phyloP scores from a whole-genome alignment of 768 basidiomycete species.

The Trametes gibbosa region DNA sequence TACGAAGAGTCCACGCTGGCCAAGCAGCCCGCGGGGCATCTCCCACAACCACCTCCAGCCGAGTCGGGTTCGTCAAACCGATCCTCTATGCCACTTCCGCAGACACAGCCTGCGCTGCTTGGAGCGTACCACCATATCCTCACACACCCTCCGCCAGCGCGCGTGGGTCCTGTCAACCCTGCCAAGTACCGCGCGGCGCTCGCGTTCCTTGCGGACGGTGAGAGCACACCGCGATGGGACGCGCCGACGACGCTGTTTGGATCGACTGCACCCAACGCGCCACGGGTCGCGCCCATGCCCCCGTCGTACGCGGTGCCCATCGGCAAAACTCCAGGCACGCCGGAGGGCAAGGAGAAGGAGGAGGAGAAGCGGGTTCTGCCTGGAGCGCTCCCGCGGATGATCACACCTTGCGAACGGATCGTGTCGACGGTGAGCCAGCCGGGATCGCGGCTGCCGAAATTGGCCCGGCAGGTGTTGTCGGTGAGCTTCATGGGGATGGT shows the following conservation, averaged over 20 bases:
- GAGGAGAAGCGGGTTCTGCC: slow-evolving; percentile 47
- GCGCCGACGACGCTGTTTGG: slow-evolving; percentile 61
- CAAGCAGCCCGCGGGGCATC: slow-evolving; percentile 63
- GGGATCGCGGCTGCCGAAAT: slow-evolving; percentile 59
- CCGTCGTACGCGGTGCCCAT: slow-evolving; percentile 64
- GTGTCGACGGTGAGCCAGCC: slow-evolving; percentile 66
- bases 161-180: slow-evolving; percentile 50
- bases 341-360: slow-evolving; percentile 45
- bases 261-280: slow-evolving; percentile 54
- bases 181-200: slow-evolving; percentile 75
- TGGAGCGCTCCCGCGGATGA: slow-evolving; percentile 34
- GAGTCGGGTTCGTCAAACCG: slow-evolving; percentile 3
- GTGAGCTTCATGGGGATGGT: slow-evolving; percentile 39
- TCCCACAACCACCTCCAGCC: slow-evolving; percentile 38
- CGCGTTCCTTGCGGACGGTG: slow-evolving; percentile 58
- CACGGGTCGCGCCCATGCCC: slow-evolving; percentile 59
- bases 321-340: slow-evolving; percentile 22
- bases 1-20: slow-evolving; percentile 74
- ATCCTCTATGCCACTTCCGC: slow-evolving; percentile 41
- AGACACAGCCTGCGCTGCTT: slow-evolving; percentile 62
- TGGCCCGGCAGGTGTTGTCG: slow-evolving; percentile 64
- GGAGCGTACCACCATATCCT: slow-evolving; percentile 76
- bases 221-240: slow-evolving; percentile 64
- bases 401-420: slow-evolving; percentile 49
- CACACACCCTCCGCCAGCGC: slow-evolving; percentile 59